Evolutionary conservation across 2,329 filamentous ascomycete genomes (phyloP), one percentile per base, ranked within the genome.

Genomic region (Sclerotinia spermophila): DNA sequence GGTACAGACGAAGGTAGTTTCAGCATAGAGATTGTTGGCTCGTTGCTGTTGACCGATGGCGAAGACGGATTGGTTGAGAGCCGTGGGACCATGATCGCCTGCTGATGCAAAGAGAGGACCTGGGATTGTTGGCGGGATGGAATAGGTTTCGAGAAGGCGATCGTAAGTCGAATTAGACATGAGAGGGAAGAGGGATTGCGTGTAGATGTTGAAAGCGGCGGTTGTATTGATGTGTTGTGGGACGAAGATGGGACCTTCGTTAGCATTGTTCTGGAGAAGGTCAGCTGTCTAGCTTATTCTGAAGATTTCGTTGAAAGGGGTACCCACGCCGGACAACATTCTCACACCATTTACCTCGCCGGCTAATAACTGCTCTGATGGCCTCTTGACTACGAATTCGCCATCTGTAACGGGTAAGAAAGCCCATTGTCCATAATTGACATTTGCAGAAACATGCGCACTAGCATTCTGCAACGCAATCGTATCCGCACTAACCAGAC

Each of bases 1-100:
- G 0, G 85, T 83, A 74, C 85, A 87, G 19, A 85, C 81, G 68
- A 86, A 86, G 0, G 84, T 86, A 1, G 82, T 81, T 78, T 87
- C 85, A 7, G 71, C 56, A 48, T 72, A 72, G 1, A 72, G 53
- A 40, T 72, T 72, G 35, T 82, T 78, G 15, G 84, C 84, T 17
- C 82, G 81, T 72, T 87, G 84, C 71, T 86, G 84, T 68, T 84
- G 82, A 7, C 85, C 84, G 0, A 79, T 82, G 0, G 79, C 84
- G 40, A 82, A 79, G 33, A 79, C 78, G 45, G 81, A 81, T 55
- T 82, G 79, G 67, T 84, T 83, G 21, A 85, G 70, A 0, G 83
- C 83, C 1, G 81, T 84, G 1, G 80, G 78, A 0, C 77, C 76
- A 4, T 55, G 68, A 48, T 77, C 72, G 5, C 81, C 82, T 35